phyloP scores from a whole-genome alignment of 2,329 filamentous ascomycete genomes.

The Venturia nashicola region DNA sequence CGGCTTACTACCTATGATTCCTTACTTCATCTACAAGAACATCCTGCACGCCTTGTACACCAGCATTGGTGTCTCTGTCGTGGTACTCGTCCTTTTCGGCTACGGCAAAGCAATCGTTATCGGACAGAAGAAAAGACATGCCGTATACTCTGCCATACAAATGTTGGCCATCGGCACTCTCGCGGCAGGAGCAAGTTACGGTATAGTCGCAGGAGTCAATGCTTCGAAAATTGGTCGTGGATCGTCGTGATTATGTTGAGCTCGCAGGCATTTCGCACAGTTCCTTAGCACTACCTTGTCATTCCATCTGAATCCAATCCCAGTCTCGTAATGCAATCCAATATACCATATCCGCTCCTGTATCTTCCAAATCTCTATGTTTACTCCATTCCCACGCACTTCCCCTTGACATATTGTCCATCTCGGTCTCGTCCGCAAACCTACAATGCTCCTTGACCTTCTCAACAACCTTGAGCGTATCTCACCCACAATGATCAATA shows the following conservation, averaged over 20 bases:
- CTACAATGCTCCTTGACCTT: neutral
- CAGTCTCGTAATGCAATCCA: neutral
- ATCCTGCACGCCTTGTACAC: slow-evolving; percentile 8
- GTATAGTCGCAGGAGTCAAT: slow-evolving; percentile 13
- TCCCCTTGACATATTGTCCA: neutral
- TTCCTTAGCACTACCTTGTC: neutral
- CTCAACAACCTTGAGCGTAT: neutral
- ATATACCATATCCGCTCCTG: neutral
- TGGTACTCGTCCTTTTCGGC: slow-evolving; percentile 9
- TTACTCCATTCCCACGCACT: too few relatives aligned
- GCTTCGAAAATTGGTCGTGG: neutral
- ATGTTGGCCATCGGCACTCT: slow-evolving; percentile 13
- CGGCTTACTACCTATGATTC: slow-evolving; percentile 10
- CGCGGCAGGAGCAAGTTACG: slow-evolving; percentile 13
- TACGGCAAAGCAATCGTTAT: slow-evolving; percentile 12
- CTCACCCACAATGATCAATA: neutral
- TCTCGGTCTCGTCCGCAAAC: neutral
- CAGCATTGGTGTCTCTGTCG: slow-evolving; percentile 9
- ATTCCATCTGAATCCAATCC: neutral
- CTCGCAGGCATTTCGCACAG: neutral
- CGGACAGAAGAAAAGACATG: slow-evolving; percentile 7
- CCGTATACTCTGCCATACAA: slow-evolving; percentile 11
- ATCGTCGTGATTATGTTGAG: neutral
- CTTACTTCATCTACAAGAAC: slow-evolving; percentile 11
- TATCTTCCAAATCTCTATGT: neutral